Evolutionary conservation across 2,329 filamentous ascomycete genomes (phyloP).

Genomic region (Venturia effusa): DNA sequence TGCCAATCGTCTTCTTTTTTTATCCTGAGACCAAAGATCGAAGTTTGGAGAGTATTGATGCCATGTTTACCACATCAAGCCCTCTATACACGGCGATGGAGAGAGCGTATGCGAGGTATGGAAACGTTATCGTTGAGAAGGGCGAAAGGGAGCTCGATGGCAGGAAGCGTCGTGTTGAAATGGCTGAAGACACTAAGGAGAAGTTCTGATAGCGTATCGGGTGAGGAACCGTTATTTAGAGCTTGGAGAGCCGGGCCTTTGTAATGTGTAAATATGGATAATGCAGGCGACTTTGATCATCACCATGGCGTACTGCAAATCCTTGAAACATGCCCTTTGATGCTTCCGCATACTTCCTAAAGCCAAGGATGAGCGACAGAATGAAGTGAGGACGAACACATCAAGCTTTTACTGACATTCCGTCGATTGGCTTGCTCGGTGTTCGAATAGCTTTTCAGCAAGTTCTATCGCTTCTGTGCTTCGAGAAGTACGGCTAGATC

Average conservation of each 20-base stretch:
- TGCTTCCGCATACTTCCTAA: no score
- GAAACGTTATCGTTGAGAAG: neutral
- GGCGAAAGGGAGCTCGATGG: neutral
- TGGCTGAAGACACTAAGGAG: neutral
- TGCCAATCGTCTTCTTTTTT: slow-evolving; percentile 40
- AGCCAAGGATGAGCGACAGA: no score
- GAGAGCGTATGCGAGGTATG: neutral
- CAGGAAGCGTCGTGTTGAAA: neutral
- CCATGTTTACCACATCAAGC: slow-evolving; percentile 30
- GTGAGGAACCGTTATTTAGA: neutral
- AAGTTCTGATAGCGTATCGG: neutral
- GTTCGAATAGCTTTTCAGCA: no score
- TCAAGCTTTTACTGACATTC: no score
- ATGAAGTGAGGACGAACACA: no score
- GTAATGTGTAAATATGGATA: no score
- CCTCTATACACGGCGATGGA: neutral
- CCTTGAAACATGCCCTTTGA: no score
- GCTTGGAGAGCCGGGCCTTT: neutral
- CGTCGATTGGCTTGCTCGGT: no score
- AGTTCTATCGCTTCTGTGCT: no score
- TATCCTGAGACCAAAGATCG: slow-evolving; percentile 34
- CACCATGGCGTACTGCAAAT: no score
- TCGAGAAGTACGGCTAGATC: no score
- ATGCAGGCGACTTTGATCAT: no score
- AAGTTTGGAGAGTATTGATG: slow-evolving; percentile 42